Evolutionary conservation across 192 early-diverging fungal genomes (phyloP).

Genomic region (Cetraspora pellucida): DNA sequence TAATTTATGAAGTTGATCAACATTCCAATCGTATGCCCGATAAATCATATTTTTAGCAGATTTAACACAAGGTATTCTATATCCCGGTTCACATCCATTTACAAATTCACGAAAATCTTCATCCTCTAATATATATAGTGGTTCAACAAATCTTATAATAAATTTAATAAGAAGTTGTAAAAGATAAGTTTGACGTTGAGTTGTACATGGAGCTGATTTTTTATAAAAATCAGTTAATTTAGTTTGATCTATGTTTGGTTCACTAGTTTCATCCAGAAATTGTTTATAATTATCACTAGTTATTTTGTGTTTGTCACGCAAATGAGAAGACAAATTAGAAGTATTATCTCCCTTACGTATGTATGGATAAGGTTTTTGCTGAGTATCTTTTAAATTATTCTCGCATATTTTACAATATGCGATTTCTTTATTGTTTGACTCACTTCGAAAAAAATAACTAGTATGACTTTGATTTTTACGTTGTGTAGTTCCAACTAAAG

Average conservation of each 20-base stretch:
- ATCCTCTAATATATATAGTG: constrained; percentile 7
- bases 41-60: background rate
- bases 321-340: background rate
- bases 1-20: background rate
- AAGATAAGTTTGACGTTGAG: too few relatives aligned
- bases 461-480: background rate
- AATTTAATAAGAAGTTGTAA: background rate
- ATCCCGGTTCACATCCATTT: background rate
- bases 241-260: background rate
- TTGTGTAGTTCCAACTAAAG: too few relatives aligned
- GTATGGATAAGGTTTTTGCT: background rate
- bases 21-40: background rate
- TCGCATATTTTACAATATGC: background rate
- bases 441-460: background rate
- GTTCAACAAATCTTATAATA: constrained; percentile 17
- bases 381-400: background rate
- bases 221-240: background rate
- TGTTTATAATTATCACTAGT: background rate
- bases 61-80: background rate
- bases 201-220: too few relatives aligned
- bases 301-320: background rate
- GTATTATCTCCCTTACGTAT: background rate
- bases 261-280: background rate
- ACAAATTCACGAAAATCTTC: constrained; percentile 1
- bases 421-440: background rate